These are phyloP conservation scores for Tylopilus sp. DNA, from an alignment of 1,284 basidiomycete genomes.

Conservation along the genomic window DNA sequence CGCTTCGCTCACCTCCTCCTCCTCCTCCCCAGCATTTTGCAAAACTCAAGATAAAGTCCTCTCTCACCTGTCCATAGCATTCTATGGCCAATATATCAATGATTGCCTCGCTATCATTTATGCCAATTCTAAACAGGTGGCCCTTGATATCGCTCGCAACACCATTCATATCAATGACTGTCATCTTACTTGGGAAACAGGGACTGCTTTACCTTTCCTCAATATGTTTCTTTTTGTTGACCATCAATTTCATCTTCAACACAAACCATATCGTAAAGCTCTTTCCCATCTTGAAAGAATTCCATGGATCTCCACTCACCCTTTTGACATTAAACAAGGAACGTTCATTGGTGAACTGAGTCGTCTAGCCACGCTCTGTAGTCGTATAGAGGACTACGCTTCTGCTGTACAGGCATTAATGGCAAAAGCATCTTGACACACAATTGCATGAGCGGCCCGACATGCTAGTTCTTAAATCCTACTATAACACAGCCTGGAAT, in stretches of 20 bases:
- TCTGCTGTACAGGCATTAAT: not conserved
- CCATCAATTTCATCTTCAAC: not conserved
- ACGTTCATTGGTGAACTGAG: not conserved
- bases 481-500: constrained; percentile 2
- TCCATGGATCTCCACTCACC: constrained; percentile 1
- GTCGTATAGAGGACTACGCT: not conserved
- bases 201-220: not conserved
- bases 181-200: too few relatives aligned
- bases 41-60: too few relatives aligned
- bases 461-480: not conserved
- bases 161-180: not conserved
- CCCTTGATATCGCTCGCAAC: too few relatives aligned
- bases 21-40: too few relatives aligned
- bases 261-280: not conserved
- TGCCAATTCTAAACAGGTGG: not conserved
- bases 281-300: not conserved
- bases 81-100: constrained; percentile 9
- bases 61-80: not conserved
- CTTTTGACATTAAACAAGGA: not conserved
- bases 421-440: not conserved
- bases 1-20: too few relatives aligned
- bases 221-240: not conserved
- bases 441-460: not conserved
- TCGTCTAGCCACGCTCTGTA: not conserved
- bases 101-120: not conserved